Evolutionary conservation across 495 filamentous ascomycete species (phyloP), one percentile per base, ranked within the genome.

Genomic region (Neurospora sp.): DNA sequence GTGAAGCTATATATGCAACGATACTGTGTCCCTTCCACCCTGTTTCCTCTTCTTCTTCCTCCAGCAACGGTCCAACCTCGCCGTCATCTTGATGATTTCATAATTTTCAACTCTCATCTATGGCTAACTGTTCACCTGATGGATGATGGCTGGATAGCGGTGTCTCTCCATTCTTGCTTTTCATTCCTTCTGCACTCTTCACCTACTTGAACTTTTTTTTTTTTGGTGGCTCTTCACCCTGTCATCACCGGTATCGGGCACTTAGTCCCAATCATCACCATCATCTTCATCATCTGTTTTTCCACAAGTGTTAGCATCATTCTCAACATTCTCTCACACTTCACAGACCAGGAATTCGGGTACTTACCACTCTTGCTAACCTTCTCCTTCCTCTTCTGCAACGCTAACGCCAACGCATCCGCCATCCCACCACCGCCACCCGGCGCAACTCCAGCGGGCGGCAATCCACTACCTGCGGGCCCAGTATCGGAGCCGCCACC

Each of bases 331-430:
- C 3, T 21, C 72, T 73, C 13, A 71, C 38, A 45, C n/a, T n/a
- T 36, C 34, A 71, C 9, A 31, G 48, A 28, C n/a, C 38, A 11
- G 38, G 37, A 39, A 39, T 39, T 38, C 70, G 62, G 2, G 48
- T 42, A 91, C 93, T 88, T 91, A 98, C 94, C 94, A 84, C 92
- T 96, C 79, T 90, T 88, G 80, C 92, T 91, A 78, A 97, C 94
- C 85, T 94, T 95, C 83, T 92, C 88, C 84, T 97, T 97, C 83
- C 94, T 85, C 83, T 92, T 89, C 74, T 88, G 88, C 74, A 95
- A 82, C 66, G 91, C 92, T 71, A 89, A 89, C 73, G 92, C 92
- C 73, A 98, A 83, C 70, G 93, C 94, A 82, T 91, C 92, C 36
- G 92, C 92, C 87, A 98, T 86, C 73, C 89, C 92, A 38, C 87